phyloP scores from a whole-genome alignment of 768 basidiomycete genomes.

The Pluteus cervinus region DNA sequence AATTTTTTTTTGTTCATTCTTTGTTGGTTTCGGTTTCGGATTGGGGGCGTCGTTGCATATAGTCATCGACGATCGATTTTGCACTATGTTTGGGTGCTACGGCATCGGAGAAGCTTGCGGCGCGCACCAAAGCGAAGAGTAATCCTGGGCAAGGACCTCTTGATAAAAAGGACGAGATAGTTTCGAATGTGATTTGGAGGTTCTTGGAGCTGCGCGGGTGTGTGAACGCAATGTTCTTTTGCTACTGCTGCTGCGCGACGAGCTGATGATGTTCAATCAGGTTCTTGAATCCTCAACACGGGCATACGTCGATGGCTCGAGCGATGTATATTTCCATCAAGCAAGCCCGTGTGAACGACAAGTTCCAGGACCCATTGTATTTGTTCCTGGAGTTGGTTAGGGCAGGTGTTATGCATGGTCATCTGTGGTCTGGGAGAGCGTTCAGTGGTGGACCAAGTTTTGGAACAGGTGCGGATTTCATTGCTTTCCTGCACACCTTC shows the following conservation, averaged over 20 bases:
- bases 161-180: conserved; percentile 97
- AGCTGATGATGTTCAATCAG: conserved; percentile 31
- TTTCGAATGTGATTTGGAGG: conserved; percentile 97
- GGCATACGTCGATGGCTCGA: conserved; percentile 83
- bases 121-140: conserved; percentile 72
- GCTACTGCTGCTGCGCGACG: conserved; percentile 9
- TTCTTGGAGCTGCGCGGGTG: conserved; percentile 96
- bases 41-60: too few species aligned
- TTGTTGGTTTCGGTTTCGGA: conserved; percentile 7
- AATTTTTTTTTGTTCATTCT: conserved; percentile 11
- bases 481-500: conserved; percentile 2
- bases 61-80: conserved; percentile 99
- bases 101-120: conserved; percentile 69
- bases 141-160: conserved; percentile 41
- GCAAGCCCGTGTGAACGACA: conserved; percentile 83
- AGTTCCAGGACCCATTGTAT: conserved; percentile 96
- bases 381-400: conserved; percentile 92
- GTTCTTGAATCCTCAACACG: conserved; percentile 84
- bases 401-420: conserved; percentile 95
- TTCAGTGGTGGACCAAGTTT: conserved; percentile 96
- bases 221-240: conserved; percentile 21
- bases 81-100: conserved; percentile 92
- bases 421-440: conserved; percentile 80
- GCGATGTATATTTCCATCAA: conserved; percentile 85
- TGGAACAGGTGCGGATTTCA: conserved; percentile 64